A percentile compares a stretch with the other conserved stretches of the same genome.
phyloP scores from a whole-genome alignment of 306 rosid genomes.

The Prunus mume region DNA sequence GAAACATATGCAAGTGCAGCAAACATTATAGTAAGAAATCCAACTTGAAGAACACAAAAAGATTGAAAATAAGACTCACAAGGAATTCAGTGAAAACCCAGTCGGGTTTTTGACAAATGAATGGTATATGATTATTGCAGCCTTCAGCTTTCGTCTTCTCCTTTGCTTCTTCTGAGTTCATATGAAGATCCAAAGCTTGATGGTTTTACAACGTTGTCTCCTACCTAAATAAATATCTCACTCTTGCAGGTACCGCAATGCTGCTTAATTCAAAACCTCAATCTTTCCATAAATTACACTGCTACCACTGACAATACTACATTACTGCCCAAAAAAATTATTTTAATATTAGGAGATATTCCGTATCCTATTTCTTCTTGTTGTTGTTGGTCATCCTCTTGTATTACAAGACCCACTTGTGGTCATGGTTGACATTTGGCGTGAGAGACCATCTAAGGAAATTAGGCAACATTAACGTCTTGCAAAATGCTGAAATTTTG shows the following conservation, averaged over 20 bases:
- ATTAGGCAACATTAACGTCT: not conserved
- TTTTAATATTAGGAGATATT: too few relatives aligned
- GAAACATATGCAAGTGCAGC: slow-evolving; percentile 8
- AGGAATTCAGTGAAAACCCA: slow-evolving; percentile 20
- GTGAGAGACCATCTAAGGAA: not conserved
- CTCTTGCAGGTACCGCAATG: slow-evolving; percentile 15
- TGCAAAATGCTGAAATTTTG: not conserved
- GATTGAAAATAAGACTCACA: not conserved
- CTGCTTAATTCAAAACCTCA: slow-evolving; percentile 15
- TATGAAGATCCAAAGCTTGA: slow-evolving; percentile 17
- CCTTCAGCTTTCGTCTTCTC: slow-evolving; percentile 13
- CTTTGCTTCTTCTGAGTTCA: slow-evolving; percentile 16
- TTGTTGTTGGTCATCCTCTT: not conserved
- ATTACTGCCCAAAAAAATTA: not conserved
- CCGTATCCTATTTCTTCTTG: too few relatives aligned
- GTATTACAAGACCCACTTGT: not conserved
- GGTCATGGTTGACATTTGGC: not conserved
- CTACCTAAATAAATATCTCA: not conserved
- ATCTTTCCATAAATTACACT: slow-evolving; percentile 18
- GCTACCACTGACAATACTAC: slow-evolving; percentile 12
- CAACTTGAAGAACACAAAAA: slow-evolving; percentile 17
- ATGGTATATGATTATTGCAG: not conserved
- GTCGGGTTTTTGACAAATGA: slow-evolving; percentile 9
- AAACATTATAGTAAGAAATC: slow-evolving; percentile 13
- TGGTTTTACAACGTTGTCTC: slow-evolving; percentile 13